phyloP scores from a whole-genome alignment of 352 stramenopile species.

The Halophytophthora batemanensis region DNA sequence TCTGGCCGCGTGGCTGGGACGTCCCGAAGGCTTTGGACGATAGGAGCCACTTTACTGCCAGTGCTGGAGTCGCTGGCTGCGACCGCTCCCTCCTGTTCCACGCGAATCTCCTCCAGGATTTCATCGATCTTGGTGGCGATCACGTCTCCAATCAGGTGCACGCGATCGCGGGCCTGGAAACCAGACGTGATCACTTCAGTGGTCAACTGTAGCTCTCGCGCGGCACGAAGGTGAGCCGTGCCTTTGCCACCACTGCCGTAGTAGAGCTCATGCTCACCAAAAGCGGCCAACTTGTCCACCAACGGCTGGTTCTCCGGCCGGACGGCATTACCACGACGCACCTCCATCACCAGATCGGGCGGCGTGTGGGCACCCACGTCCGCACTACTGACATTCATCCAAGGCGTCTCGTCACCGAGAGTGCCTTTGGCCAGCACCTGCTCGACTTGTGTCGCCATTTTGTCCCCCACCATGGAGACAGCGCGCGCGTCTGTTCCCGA shows the following conservation, averaged over 20 bases:
- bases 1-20: slow-evolving; percentile 50
- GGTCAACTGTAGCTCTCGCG: slow-evolving; percentile 55
- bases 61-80: slow-evolving; percentile 18
- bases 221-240: slow-evolving; percentile 60
- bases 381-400: slow-evolving; percentile 41
- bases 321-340: slow-evolving; percentile 42
- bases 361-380: slow-evolving; percentile 37
- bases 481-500: slow-evolving; percentile 33
- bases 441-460: slow-evolving; percentile 58
- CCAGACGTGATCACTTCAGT: slow-evolving; percentile 51
- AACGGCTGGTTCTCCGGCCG: slow-evolving; percentile 60
- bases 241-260: slow-evolving; percentile 72
- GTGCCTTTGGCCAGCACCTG: slow-evolving; percentile 51
- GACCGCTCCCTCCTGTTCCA: slow-evolving; percentile 48
- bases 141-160: slow-evolving; percentile 62
- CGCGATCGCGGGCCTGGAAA: slow-evolving; percentile 32
- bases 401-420: slow-evolving; percentile 39
- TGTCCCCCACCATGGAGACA: slow-evolving; percentile 52
- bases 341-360: slow-evolving; percentile 45
- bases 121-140: slow-evolving; percentile 80
- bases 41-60: slow-evolving; percentile 53
- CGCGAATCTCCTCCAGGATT: slow-evolving; percentile 63
- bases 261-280: slow-evolving; percentile 69
- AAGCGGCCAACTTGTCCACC: slow-evolving; percentile 60
- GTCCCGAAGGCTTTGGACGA: slow-evolving; percentile 60